Conservation (phyloP, 495 filamentous ascomycete genomes). For the Daldinia concentrica region DNA sequence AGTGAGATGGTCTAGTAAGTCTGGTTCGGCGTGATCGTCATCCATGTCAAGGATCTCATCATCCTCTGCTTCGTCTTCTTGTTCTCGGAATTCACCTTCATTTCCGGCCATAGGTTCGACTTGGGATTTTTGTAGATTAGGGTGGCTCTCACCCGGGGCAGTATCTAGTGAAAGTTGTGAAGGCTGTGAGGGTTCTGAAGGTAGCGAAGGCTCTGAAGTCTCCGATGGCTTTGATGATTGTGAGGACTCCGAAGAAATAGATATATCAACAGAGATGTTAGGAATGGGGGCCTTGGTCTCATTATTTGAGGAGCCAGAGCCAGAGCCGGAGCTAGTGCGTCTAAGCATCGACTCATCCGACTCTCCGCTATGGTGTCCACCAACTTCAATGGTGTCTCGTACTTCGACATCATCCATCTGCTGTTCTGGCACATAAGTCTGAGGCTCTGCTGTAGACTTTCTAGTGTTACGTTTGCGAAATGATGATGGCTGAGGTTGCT, state of each 20-base stretch:
- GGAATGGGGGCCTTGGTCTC: slow-evolving; percentile 14
- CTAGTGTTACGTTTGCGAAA: slow-evolving; percentile 49
- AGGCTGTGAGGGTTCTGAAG: background rate
- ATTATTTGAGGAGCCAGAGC: slow-evolving; percentile 26
- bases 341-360: slow-evolving; percentile 37
- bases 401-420: slow-evolving; percentile 54
- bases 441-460: slow-evolving; percentile 46
- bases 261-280: background rate
- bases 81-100: background rate
- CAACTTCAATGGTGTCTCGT: slow-evolving; percentile 61
- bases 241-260: background rate
- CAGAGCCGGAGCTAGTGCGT: slow-evolving; percentile 12
- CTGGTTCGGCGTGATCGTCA: slow-evolving; percentile 2
- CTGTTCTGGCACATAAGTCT: slow-evolving; percentile 45
- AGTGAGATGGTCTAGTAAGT: slow-evolving; percentile 41
- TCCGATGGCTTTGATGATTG: slow-evolving; percentile 1
- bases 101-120: background rate
- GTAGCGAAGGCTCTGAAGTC: background rate
- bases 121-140: slow-evolving; percentile 3
- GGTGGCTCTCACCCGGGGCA: background rate
- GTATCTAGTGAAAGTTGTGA: background rate
- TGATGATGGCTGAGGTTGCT: slow-evolving; percentile 43
- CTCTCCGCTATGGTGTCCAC: slow-evolving; percentile 45
- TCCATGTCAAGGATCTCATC: background rate
- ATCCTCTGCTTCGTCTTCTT: background rate